A percentile compares a stretch with the other conserved stretches of the same genome.
Evolutionary conservation across 495 filamentous ascomycete species (phyloP).

Genomic region (Apiosordaria backusii): DNA sequence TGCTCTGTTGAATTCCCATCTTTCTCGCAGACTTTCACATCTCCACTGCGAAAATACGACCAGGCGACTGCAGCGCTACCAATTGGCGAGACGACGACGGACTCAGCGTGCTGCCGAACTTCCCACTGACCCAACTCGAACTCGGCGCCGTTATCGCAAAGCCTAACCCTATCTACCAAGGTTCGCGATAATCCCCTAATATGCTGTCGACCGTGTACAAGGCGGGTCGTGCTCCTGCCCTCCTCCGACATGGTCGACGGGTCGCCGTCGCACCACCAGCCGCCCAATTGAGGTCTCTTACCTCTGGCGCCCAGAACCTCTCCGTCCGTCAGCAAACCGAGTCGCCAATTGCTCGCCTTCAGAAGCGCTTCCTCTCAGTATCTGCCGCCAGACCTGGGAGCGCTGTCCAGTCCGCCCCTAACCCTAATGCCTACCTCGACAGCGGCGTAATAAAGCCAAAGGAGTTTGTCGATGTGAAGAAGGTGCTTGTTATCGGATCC

Average conservation of each 20-base stretch:
- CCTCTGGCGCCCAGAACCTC: constrained; percentile 29
- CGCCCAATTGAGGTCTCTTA: constrained; percentile 37
- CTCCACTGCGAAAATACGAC: constrained; percentile 12
- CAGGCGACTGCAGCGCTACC: constrained; percentile 22
- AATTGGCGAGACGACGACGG: constrained; percentile 23
- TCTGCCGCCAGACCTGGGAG: constrained; percentile 33
- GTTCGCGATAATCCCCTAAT: constrained; percentile 2
- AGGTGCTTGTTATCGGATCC: constrained; percentile 94
- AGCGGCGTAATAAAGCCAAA: constrained; percentile 77
- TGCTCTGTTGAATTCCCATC: constrained; percentile 17
- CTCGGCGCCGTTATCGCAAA: neutral
- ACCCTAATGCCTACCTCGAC: constrained; percentile 80
- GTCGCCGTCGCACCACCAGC: constrained; percentile 30
- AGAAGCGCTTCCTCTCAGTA: constrained; percentile 42
- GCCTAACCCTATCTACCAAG: neutral
- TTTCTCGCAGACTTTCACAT: constrained; percentile 2
- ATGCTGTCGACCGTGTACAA: constrained; percentile 43
- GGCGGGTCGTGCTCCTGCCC: constrained; percentile 47
- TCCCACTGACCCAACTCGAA: constrained; percentile 7
- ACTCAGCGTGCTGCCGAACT: constrained; percentile 16
- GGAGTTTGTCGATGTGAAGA: constrained; percentile 86
- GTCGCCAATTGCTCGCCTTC: constrained; percentile 27
- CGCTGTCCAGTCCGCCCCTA: constrained; percentile 62
- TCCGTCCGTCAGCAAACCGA: constrained; percentile 33
- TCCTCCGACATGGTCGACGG: constrained; percentile 49